Conservation (phyloP, 1,139 yeast genomes). For the Suhomyces choctaworum region DNA sequence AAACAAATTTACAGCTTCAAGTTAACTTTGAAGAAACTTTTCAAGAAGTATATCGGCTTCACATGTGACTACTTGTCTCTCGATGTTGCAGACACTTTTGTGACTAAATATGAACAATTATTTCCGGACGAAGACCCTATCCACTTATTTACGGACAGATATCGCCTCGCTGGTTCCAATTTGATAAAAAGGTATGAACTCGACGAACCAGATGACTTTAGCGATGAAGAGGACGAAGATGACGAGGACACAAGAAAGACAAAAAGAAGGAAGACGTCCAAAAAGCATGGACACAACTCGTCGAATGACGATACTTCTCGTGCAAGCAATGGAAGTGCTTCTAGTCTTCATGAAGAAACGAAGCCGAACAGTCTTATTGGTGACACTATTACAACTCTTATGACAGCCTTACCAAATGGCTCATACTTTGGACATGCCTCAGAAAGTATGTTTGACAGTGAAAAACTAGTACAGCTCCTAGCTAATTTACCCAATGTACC, state of each 20-base stretch:
- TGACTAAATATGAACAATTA: constrained; percentile 60
- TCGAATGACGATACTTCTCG: constrained; percentile 3
- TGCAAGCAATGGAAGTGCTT: constrained; percentile 9
- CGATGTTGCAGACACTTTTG: constrained; percentile 64
- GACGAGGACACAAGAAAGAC: constrained; percentile 22
- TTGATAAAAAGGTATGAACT: constrained; percentile 47
- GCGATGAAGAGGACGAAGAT: constrained; percentile 16
- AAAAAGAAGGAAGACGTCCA: constrained; percentile 20
- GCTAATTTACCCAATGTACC: constrained; percentile 37
- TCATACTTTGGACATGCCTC: constrained; percentile 45
- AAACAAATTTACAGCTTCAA: constrained; percentile 27
- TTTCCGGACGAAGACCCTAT: constrained; percentile 62
- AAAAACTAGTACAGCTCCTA: constrained; percentile 43
- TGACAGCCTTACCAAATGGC: constrained; percentile 55
- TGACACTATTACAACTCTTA: constrained; percentile 52
- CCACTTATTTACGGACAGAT: constrained; percentile 46
- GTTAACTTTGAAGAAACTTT: constrained; percentile 26
- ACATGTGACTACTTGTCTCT: constrained; percentile 59
- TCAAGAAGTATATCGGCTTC: constrained; percentile 31
- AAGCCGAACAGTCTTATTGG: constrained; percentile 42
- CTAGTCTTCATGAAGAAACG: constrained; percentile 11
- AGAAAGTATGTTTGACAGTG: constrained; percentile 42
- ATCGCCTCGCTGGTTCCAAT: constrained; percentile 42
- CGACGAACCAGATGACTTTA: constrained; percentile 26
- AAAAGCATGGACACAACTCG: constrained; percentile 10